Conservation (phyloP, 352 stramenopile genomes). For the Globisporangium alternatum region DNA sequence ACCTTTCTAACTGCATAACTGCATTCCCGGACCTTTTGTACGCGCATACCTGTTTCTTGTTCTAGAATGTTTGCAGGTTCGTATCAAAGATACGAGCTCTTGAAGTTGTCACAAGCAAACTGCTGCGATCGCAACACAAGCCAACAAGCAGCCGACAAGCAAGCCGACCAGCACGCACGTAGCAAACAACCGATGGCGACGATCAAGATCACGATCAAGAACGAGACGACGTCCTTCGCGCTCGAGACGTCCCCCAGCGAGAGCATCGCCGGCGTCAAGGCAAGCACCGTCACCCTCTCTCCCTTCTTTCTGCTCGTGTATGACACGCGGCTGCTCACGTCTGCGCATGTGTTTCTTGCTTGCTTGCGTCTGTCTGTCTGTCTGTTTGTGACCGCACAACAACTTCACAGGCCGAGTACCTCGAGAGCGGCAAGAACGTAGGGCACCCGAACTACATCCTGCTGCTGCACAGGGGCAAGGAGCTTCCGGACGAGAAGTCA, state of each 20-base stretch:
- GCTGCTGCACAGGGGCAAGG: conserved; percentile 84
- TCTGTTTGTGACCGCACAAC: neutral
- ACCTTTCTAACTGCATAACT: no score
- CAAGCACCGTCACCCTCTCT: conserved; percentile 3
- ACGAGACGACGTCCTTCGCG: conserved; percentile 60
- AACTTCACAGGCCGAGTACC: conserved; percentile 52
- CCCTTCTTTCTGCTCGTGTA: neutral
- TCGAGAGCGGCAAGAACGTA: conserved; percentile 65
- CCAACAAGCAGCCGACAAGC: neutral
- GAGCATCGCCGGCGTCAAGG: conserved; percentile 79
- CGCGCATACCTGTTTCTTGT: no score
- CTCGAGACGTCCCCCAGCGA: conserved; percentile 69
- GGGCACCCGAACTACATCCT: conserved; percentile 76
- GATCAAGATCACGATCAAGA: conserved; percentile 84
- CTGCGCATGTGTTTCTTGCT: neutral
- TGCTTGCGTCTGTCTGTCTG: neutral
- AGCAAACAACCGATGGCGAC: conserved; percentile 21
- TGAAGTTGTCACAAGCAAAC: neutral
- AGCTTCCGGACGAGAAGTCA: conserved; percentile 85
- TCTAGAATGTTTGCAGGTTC: no score
- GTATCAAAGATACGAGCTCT: conserved; percentile 5
- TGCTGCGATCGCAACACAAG: no score
- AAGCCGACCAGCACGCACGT: neutral
- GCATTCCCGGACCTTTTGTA: no score
- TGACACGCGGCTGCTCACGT: neutral